Evolutionary conservation across 495 filamentous ascomycete species (phyloP).

Genomic region (Podospora anserina): DNA sequence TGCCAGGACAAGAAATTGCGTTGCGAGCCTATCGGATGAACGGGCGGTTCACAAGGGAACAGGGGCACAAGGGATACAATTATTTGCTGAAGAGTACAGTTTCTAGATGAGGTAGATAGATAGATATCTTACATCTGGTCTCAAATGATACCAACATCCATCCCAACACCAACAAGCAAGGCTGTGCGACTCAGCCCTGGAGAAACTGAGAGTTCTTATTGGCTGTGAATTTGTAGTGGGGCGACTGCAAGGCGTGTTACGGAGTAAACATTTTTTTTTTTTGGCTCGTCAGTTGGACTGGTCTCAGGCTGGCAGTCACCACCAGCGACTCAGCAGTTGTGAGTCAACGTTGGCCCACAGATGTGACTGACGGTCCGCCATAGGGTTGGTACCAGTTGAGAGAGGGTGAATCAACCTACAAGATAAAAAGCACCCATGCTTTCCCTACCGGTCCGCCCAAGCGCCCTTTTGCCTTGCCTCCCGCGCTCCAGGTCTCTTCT

Average conservation of each 20-base stretch:
- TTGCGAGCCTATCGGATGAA: slow-evolving; percentile 74
- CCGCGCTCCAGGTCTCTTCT: slow-evolving; percentile 16
- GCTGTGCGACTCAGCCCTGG: neutral
- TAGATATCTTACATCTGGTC: neutral
- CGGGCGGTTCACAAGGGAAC: slow-evolving; percentile 88
- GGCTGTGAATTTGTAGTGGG: neutral
- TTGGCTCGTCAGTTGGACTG: too few species aligned
- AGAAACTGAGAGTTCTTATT: neutral
- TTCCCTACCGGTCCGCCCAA: slow-evolving; percentile 10
- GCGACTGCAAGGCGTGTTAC: neutral
- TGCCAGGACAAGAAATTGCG: slow-evolving; percentile 60
- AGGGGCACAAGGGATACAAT: slow-evolving; percentile 70
- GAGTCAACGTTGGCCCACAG: neutral
- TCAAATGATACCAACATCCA: neutral
- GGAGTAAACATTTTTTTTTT: neutral
- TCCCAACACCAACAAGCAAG: too few species aligned
- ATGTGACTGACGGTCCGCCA: too few species aligned
- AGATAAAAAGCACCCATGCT: slow-evolving; percentile 9
- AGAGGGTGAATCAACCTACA: neutral
- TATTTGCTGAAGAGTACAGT: slow-evolving; percentile 51
- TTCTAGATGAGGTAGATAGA: slow-evolving; percentile 28
- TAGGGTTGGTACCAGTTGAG: neutral
- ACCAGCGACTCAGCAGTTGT: neutral
- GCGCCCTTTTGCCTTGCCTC: slow-evolving; percentile 26
- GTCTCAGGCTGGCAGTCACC: too few species aligned